Base-by-base conservation (phyloP, 2,329 filamentous ascomycete genomes). In the Graphilbum fragrans region DNA sequence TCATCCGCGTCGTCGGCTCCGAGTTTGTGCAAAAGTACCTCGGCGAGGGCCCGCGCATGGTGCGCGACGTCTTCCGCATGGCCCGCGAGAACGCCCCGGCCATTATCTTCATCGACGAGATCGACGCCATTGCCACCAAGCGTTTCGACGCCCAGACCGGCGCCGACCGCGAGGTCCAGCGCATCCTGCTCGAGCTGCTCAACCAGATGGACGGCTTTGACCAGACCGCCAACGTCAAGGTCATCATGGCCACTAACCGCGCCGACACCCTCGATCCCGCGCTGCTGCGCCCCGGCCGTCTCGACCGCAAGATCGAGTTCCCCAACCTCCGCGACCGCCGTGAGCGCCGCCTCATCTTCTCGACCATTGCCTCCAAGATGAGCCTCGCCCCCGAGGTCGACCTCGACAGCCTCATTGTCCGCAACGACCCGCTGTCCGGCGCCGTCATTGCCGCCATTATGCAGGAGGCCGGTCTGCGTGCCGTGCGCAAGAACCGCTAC, bases 141-240 rank as follows among this genome's bases (percentile, higher is more conserved):
- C 90, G 92, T 62, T 98, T 98, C 65, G 92, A 98, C 59, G 92
- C 92, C 20, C 92, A 98, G 65, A 98, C 92, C 4, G 92, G 92
- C 61, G 92, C 92, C 50, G 92, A 98, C 59, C 80, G 92, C 66
- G 92, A 98, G 65, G 92, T 98, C 16, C 92, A 98, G 69, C 90
- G 92, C 73, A 98, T 98, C 56, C 71, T 98, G 45, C 80, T 98
- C 46, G 92, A 98, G 63, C 70, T 98, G 51, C 80, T 98, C 49
- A 98, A 98, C 68, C 92, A 98, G 66, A 98, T 98, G 92, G 92
- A 98, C 60, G 92, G 92, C 50, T 98, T 98, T 69, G 92, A 98
- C 62, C 92, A 98, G 65, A 94, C 87, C 1, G 85, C 86, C 60
- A 98, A 98, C 63, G 92, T 98, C 65, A 98, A 98, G 70, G 92